Evolutionary conservation across 1,284 basidiomycete genomes (phyloP).

Genomic region (Lignosus rhinocerotis): DNA sequence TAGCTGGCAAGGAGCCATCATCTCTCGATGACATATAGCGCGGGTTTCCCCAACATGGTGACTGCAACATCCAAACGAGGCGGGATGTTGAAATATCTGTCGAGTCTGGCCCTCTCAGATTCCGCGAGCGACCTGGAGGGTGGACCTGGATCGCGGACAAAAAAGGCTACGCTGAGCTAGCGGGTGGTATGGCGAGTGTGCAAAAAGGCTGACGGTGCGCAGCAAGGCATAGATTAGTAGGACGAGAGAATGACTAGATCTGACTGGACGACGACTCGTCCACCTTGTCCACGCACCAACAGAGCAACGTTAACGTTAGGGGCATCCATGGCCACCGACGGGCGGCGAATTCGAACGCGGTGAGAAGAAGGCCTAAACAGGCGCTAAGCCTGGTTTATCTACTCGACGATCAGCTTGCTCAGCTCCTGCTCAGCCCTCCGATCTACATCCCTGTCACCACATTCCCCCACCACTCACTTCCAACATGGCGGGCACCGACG

Average conservation of each 20-base stretch:
- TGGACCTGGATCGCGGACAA: too few relatives aligned
- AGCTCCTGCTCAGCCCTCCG: background rate
- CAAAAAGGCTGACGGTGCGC: too few relatives aligned
- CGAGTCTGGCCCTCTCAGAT: too few relatives aligned
- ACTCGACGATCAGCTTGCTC: slow-evolving; percentile 16
- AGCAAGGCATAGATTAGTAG: background rate
- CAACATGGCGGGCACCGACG: slow-evolving; percentile 42
- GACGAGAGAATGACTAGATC: background rate
- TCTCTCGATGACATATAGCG: too few relatives aligned
- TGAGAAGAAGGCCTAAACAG: background rate
- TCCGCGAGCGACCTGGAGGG: too few relatives aligned
- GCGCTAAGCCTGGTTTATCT: slow-evolving; percentile 17
- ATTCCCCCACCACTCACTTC: background rate
- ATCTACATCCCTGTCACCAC: background rate
- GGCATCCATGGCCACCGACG: background rate
- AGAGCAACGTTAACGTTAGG: background rate
- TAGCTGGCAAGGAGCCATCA: too few relatives aligned
- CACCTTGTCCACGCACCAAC: background rate
- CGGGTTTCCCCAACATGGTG: too few relatives aligned
- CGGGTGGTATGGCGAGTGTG: too few relatives aligned
- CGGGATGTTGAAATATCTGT: too few relatives aligned
- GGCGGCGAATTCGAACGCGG: too few relatives aligned
- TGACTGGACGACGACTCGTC: background rate
- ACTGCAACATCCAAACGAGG: too few relatives aligned
- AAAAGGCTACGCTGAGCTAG: too few relatives aligned